Percentiles rank a stretch among this genome's conserved stretches.
These are phyloP conservation scores for Leishmania braziliensis DNA, from an alignment of 208 protist species.

Conservation along the genomic window DNA sequence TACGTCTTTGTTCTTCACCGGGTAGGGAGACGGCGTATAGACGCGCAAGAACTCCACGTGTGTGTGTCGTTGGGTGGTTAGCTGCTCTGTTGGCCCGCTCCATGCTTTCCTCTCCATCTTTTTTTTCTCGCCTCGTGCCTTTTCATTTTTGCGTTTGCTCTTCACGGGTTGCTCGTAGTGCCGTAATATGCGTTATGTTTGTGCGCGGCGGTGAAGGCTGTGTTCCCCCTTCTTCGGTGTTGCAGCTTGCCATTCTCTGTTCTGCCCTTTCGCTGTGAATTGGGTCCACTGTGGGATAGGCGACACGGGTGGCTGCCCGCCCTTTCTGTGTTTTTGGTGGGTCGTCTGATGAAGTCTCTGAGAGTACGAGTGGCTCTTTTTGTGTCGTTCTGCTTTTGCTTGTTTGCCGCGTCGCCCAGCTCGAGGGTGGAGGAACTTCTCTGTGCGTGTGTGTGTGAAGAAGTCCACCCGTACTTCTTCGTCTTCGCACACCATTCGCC, in stretches of 20 bases:
- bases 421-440: not conserved
- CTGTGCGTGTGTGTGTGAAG: not conserved
- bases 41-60: not conserved
- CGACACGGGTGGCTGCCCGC: not conserved
- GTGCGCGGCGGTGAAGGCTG: not conserved
- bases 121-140: not conserved
- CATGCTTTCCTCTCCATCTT: not conserved
- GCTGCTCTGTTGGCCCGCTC: not conserved
- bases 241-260: not conserved
- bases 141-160: not conserved
- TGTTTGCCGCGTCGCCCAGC: not conserved
- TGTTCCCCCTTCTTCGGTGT: not conserved
- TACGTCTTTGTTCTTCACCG: not conserved
- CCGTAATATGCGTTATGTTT: not conserved
- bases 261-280: not conserved
- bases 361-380: not conserved
- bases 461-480: not conserved
- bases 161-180: not conserved
- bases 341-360: not conserved
- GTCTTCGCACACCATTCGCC: not conserved
- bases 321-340: not conserved
- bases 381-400: not conserved
- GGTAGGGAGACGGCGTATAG: not conserved
- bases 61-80: not conserved
- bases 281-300: not conserved